A percentile compares a stretch with the other conserved stretches of the same genome.
These are phyloP conservation scores for Oenanthe sinensis DNA, from an alignment of 129 eudicot species.

Conservation along the genomic window DNA sequence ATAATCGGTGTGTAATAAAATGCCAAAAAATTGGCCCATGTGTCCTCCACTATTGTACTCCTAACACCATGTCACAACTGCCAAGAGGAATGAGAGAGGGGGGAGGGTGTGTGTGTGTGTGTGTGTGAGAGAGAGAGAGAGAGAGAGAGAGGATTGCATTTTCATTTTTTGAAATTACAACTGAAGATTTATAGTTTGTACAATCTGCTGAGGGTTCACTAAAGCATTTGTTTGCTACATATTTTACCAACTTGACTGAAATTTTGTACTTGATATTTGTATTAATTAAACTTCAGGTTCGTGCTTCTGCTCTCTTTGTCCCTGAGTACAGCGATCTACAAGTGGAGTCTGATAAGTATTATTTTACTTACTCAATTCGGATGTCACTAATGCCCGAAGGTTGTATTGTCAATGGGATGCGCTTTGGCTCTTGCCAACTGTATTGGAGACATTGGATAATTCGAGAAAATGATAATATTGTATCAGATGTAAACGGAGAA, in stretches of 20 bases:
- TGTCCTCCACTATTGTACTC: too few relatives aligned
- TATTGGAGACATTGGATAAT: conserved; percentile 83
- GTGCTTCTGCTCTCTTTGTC: conserved; percentile 74
- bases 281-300: conserved; percentile 34
- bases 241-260: neutral
- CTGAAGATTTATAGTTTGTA: neutral
- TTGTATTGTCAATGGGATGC: conserved; percentile 46
- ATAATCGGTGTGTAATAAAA: too few relatives aligned
- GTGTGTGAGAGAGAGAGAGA: too few relatives aligned
- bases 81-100: too few relatives aligned
- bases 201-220: neutral
- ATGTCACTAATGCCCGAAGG: conserved; percentile 75
- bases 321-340: conserved; percentile 66
- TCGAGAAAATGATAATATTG: conserved; percentile 39
- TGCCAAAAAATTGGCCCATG: too few relatives aligned
- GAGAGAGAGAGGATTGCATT: neutral
- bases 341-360: conserved; percentile 28
- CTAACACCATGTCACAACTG: too few relatives aligned
- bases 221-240: neutral
- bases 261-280: neutral
- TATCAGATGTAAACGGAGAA: conserved; percentile 49
- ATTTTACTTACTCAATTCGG: conserved; percentile 77
- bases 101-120: too few relatives aligned
- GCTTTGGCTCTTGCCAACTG: conserved; percentile 63
- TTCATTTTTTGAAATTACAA: too few relatives aligned